A percentile compares a stretch with the other conserved stretches of the same genome.
Conservation (phyloP, 768 basidiomycete species). For the Dioszegia crocea region DNA sequence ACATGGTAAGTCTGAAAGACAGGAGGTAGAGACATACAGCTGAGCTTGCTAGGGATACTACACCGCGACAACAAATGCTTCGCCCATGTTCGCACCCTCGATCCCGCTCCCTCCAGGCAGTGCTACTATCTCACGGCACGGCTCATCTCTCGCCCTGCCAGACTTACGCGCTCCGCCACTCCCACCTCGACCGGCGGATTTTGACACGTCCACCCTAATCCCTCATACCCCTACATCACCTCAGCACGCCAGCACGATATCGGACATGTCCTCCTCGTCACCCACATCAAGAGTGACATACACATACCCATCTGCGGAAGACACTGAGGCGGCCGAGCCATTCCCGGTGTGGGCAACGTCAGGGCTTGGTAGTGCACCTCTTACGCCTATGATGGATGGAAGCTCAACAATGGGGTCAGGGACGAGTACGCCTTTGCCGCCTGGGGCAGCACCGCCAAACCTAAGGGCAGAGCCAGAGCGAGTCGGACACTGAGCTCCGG, state of each 20-base stretch:
- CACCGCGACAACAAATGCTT: not conserved
- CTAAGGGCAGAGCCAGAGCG: conserved; percentile 29
- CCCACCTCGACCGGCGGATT: conserved; percentile 1
- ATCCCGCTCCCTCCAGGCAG: not conserved
- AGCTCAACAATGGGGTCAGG: not conserved
- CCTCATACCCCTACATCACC: not conserved
- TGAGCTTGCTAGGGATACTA: conserved; percentile 7
- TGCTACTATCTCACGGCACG: not conserved
- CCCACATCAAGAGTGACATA: conserved; percentile 2
- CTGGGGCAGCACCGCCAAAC: conserved; percentile 30
- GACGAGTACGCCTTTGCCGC: conserved; percentile 23
- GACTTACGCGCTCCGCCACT: conserved; percentile 7
- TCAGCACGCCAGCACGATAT: not conserved
- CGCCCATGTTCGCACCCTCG: conserved; percentile 10
- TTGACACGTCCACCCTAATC: not conserved
- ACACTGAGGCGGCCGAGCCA: not conserved
- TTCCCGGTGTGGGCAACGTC: conserved; percentile 22
- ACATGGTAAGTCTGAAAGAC: conserved; percentile 1
- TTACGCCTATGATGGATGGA: not conserved
- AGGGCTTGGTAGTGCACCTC: conserved; percentile 15
- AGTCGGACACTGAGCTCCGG: not conserved
- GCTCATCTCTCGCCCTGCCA: conserved; percentile 7
- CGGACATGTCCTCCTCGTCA: not conserved
- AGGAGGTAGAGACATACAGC: not conserved
- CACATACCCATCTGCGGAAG: not conserved